Evolutionary conservation across 2,329 filamentous ascomycete genomes (phyloP).

Genomic region (Lachnum nothofagi): DNA sequence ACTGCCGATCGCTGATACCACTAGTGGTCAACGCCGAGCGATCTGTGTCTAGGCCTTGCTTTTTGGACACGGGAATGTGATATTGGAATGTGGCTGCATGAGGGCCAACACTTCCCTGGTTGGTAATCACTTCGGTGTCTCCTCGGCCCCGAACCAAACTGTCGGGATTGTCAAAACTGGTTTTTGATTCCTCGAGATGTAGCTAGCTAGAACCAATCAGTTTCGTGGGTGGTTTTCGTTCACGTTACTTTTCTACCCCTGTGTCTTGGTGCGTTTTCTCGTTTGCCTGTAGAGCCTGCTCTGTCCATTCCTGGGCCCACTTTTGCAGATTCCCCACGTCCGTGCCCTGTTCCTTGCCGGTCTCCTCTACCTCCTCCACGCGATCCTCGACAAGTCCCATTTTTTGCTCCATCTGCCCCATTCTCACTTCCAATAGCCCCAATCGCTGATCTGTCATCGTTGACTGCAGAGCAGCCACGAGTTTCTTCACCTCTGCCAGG

Average conservation of each 20-base stretch:
- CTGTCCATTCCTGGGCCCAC: not conserved
- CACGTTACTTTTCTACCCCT: not conserved
- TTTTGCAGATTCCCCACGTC: not conserved
- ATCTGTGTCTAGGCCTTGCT: not conserved
- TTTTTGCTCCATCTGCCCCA: not conserved
- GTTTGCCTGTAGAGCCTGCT: not conserved
- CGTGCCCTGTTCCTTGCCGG: not conserved
- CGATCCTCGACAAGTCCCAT: not conserved
- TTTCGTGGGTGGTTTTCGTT: not conserved
- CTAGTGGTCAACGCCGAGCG: not conserved
- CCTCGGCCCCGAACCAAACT: not conserved
- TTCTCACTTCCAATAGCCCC: too few relatives aligned
- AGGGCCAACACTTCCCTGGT: not conserved
- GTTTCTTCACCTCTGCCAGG: not conserved
- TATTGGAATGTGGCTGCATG: not conserved
- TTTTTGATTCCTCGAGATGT: not conserved
- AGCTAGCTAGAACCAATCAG: not conserved
- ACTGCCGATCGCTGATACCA: not conserved
- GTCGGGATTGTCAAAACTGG: not conserved
- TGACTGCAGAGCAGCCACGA: not conserved
- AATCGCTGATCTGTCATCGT: too few relatives aligned
- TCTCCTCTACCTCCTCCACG: not conserved
- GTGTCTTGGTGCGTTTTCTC: not conserved
- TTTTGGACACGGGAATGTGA: not conserved
- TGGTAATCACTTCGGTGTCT: not conserved